Evolutionary conservation across 2,329 filamentous ascomycete species (phyloP), one percentile per base, ranked within the genome.

Genomic region (Monilinia fructigena): DNA sequence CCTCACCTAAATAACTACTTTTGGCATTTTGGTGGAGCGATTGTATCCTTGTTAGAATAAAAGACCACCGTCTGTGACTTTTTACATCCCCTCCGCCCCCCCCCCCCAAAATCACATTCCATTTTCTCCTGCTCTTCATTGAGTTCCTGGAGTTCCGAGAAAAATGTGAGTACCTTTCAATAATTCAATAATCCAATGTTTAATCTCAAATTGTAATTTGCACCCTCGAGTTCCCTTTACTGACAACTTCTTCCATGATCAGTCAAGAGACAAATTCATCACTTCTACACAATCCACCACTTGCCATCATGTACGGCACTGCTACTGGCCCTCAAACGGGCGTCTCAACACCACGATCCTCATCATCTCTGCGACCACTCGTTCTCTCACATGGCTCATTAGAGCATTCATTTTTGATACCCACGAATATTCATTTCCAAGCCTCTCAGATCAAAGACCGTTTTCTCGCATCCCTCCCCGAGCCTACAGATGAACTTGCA

Each of bases 331-430:
- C 91, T 69, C 93, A 97, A 81, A 99, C 95, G 82, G 95, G 95
- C 81, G 93, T 97, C 77, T 96, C 93, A 73, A 99, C 95, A 74
- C 95, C 95, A 74, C 90, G 95, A 81, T 97, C 94, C 66, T 95
- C 91, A 74, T 89, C 93, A 72, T 97, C 94, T 71, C 88, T 97
- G 72, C 91, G 95, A 73, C 94, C 95, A 70, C 87, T 99, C 77
- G 92, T 91, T 75, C 86, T 99, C 76, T 86, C 88, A 72, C 95
- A 99, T 80, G 95, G 96, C 78, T 92, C 92, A 65, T 93, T 99
- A 81, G 95, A 99, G 79, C 92, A 96, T 76, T 94, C 92, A 64
- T 95, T 99, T 79, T 89, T 97, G 76, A 91, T 99, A 77, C 94
- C 95, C 67, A 98, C 95, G 73, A 91, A 89, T 75, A 87, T 97